phyloP scores from a whole-genome alignment of 495 filamentous ascomycete species.

The Glonium stellatum region DNA sequence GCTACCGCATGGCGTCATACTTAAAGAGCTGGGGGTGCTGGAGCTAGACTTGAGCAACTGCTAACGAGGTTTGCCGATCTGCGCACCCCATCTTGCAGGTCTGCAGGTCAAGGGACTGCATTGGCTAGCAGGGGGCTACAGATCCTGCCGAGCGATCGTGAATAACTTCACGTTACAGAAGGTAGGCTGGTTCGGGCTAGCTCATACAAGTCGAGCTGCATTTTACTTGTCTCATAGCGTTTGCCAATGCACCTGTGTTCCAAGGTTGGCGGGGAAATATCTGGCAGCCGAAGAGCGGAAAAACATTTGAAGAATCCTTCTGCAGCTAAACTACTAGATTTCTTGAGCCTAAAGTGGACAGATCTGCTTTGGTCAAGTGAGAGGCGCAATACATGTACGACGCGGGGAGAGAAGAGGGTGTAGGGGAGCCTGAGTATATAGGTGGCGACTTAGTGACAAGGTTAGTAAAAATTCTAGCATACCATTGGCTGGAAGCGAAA shows the following conservation, averaged over 20 bases:
- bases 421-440: not conserved
- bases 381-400: not conserved
- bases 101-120: not conserved
- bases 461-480: not conserved
- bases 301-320: not conserved
- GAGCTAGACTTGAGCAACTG: not conserved
- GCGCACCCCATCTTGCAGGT: not conserved
- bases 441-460: not conserved
- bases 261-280: not conserved
- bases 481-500: not conserved
- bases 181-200: not conserved
- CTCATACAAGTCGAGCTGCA: not conserved
- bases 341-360: not conserved
- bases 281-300: not conserved
- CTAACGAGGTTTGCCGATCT: not conserved
- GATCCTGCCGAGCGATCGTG: not conserved
- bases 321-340: not conserved
- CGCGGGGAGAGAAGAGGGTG: not conserved
- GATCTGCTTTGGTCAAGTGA: not conserved
- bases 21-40: not conserved
- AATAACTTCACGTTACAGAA: not conserved
- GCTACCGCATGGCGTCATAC: no score
- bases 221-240: not conserved
- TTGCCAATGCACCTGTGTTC: not conserved
- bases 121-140: not conserved